phyloP scores from a whole-genome alignment of 2,329 filamentous ascomycete genomes.

The Oidium heveae region DNA sequence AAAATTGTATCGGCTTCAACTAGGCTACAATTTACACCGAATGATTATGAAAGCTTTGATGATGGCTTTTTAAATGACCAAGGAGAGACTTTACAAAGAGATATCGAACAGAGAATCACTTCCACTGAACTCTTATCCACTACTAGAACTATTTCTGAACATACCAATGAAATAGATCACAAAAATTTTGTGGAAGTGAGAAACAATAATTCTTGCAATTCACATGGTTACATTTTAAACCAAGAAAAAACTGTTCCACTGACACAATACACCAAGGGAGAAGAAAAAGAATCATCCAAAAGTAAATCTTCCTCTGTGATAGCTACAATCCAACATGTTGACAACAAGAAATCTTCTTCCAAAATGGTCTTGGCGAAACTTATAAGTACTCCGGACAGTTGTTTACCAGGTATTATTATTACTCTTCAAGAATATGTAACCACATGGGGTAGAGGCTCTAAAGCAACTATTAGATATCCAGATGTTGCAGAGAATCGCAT shows the following conservation, averaged over 20 bases:
- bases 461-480: slow-evolving; percentile 43
- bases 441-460: slow-evolving; percentile 49
- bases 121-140: not conserved
- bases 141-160: not conserved
- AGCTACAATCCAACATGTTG: not conserved
- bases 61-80: no score
- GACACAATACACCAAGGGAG: not conserved
- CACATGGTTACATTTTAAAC: not conserved
- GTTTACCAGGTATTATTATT: slow-evolving; percentile 34
- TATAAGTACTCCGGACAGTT: slow-evolving; percentile 38
- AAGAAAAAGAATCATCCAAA: not conserved
- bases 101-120: not conserved
- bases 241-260: not conserved
- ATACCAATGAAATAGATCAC: not conserved
- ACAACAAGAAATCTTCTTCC: slow-evolving; percentile 8
- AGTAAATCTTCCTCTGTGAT: not conserved
- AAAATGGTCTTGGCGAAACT: slow-evolving; percentile 35
- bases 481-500: slow-evolving; percentile 41
- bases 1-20: not conserved
- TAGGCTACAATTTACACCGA: not conserved
- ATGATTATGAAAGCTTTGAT: no score
- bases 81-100: not conserved
- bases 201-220: no score
- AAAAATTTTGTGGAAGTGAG: not conserved
- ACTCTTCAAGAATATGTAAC: slow-evolving; percentile 40